A percentile compares a stretch with the other conserved stretches of the same genome.
These are phyloP conservation scores for Thalassiosira hispida DNA, from an alignment of 352 stramenopile species.

Conservation along the genomic window DNA sequence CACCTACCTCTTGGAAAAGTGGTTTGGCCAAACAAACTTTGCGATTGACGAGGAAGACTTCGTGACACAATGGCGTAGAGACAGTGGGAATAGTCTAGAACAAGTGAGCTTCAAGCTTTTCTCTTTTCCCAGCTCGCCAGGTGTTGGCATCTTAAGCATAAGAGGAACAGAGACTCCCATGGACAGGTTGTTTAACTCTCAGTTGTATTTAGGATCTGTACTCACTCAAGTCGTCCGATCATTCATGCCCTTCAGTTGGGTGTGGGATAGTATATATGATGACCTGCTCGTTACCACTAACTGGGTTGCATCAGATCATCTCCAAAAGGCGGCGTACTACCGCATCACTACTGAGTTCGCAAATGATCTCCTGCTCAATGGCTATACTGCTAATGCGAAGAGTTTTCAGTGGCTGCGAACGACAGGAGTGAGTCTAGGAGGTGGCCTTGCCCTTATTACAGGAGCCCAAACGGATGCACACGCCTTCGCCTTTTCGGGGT, in stretches of 20 bases:
- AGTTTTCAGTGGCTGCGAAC: not conserved
- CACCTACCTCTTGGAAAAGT: slow-evolving; percentile 35
- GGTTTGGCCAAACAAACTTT: slow-evolving; percentile 49
- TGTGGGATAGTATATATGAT: slow-evolving; percentile 54
- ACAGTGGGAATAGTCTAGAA: slow-evolving; percentile 18
- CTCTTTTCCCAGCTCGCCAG: slow-evolving; percentile 38
- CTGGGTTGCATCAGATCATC: not conserved
- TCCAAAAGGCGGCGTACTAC: slow-evolving; percentile 47
- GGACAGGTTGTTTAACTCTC: slow-evolving; percentile 64
- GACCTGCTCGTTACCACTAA: slow-evolving; percentile 11
- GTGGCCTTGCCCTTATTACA: slow-evolving; percentile 68
- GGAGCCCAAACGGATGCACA: slow-evolving; percentile 55
- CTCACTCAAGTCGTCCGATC: slow-evolving; percentile 64
- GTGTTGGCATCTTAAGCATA: slow-evolving; percentile 47
- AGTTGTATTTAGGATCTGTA: slow-evolving; percentile 63
- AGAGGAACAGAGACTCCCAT: slow-evolving; percentile 62
- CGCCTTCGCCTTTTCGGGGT: slow-evolving; percentile 60
- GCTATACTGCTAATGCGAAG: slow-evolving; percentile 19
- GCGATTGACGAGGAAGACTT: slow-evolving; percentile 44
- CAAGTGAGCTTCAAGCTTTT: slow-evolving; percentile 68
- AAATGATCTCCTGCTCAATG: slow-evolving; percentile 33
- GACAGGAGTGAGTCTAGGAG: slow-evolving; percentile 27
- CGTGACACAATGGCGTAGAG: slow-evolving; percentile 14
- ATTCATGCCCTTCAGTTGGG: slow-evolving; percentile 53
- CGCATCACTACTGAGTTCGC: slow-evolving; percentile 51